Conservation (phyloP, 139 green algal genomes). For the Zygnema circumcarinatum region DNA sequence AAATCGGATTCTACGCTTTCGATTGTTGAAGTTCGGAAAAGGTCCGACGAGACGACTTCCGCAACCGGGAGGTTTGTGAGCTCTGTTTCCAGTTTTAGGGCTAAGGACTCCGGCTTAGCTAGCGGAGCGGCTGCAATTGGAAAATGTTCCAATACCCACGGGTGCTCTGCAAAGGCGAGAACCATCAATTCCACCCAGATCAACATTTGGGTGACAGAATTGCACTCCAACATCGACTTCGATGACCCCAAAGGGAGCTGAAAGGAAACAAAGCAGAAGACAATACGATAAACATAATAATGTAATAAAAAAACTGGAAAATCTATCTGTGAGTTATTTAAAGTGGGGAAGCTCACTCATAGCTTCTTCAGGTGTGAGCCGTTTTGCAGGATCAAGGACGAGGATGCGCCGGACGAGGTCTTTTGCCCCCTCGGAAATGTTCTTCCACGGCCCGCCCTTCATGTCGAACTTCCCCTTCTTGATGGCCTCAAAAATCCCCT, state of each 20-base stretch:
- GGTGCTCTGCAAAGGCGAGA: not conserved
- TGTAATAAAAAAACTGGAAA: not conserved
- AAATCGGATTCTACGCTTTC: not conserved
- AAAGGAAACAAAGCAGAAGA: not conserved
- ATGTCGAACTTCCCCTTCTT: slow-evolving; percentile 32
- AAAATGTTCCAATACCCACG: not conserved
- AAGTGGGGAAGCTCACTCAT: slow-evolving; percentile 12
- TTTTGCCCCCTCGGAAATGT: slow-evolving; percentile 27
- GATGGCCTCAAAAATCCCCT: slow-evolving; percentile 48
- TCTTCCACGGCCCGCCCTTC: slow-evolving; percentile 20
- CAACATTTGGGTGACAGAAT: not conserved
- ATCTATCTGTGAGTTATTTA: not conserved
- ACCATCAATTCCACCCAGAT: not conserved
- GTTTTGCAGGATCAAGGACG: not conserved
- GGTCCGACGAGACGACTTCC: not conserved
- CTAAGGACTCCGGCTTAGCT: not conserved
- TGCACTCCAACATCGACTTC: not conserved
- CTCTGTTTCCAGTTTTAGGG: not conserved
- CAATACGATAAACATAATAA: not conserved
- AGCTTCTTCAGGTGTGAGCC: slow-evolving; percentile 19
- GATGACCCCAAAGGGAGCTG: not conserved
- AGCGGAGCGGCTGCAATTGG: not conserved
- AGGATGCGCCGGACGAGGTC: slow-evolving; percentile 43
- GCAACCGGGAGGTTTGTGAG: not conserved
- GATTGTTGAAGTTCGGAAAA: not conserved